phyloP scores from a whole-genome alignment of 1,139 yeast genomes.

The Taphrina wiesneri region DNA sequence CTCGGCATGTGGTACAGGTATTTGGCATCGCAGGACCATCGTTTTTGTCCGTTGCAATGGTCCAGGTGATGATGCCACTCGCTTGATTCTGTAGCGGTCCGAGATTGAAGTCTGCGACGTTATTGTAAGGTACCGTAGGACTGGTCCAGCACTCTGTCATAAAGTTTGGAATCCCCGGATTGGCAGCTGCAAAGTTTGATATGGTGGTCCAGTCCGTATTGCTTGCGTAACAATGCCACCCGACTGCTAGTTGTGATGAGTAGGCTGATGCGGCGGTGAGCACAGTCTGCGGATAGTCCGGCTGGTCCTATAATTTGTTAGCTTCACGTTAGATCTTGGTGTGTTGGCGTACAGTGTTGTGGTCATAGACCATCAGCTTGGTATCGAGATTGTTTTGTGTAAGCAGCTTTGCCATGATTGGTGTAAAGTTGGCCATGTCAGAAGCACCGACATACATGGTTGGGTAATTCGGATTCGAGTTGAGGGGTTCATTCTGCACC shows the following conservation, averaged over 20 bases:
- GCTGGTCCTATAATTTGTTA: not conserved
- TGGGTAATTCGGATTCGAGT: not conserved
- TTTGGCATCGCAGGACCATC: slow-evolving; percentile 3
- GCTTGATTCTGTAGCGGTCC: not conserved
- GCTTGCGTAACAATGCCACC: slow-evolving; percentile 7
- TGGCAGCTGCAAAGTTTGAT: not conserved
- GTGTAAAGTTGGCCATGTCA: not conserved
- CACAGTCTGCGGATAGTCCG: slow-evolving; percentile 4
- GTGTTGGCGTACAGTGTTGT: not conserved
- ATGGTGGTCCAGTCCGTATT: not conserved
- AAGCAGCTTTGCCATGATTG: not conserved
- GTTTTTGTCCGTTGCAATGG: not conserved
- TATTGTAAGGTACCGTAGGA: not conserved
- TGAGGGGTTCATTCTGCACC: slow-evolving; percentile 4
- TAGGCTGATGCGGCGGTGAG: not conserved
- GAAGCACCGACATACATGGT: not conserved
- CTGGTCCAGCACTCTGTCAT: slow-evolving; percentile 12
- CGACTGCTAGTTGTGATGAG: not conserved
- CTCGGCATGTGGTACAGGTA: slow-evolving; percentile 1
- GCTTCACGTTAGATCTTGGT: not conserved
- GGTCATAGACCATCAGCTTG: not conserved
- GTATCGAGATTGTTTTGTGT: not conserved
- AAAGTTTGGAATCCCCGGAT: not conserved
- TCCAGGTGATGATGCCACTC: slow-evolving; percentile 1
- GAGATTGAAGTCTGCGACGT: not conserved